A percentile compares a stretch with the other conserved stretches of the same genome.
phyloP scores from a whole-genome alignment of 176 grass and related monocot species.

The Stipa capillata region DNA sequence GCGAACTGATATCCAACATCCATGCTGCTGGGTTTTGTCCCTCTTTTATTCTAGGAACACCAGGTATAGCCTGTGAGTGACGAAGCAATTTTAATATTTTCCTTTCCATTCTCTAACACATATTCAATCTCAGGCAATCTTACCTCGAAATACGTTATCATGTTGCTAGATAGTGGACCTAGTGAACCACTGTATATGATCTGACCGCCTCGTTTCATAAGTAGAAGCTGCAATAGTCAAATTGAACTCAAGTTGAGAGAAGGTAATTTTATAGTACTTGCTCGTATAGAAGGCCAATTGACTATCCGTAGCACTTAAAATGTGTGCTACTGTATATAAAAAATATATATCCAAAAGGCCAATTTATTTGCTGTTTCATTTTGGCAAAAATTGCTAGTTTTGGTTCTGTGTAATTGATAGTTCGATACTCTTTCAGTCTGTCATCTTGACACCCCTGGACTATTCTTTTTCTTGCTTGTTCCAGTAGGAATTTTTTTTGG shows the following conservation, averaged over 20 bases:
- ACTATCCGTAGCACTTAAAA: background rate
- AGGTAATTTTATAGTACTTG: background rate
- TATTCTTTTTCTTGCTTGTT: background rate
- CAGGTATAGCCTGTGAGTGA: conserved; percentile 65
- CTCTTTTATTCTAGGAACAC: conserved; percentile 63
- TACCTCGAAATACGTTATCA: conserved; percentile 97
- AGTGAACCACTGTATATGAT: conserved; percentile 75
- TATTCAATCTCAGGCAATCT: conserved; percentile 7
- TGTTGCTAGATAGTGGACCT: conserved; percentile 63
- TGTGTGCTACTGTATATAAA: no score
- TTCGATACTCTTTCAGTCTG: background rate
- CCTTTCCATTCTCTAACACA: background rate
- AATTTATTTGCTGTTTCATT: background rate
- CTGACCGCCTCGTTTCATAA: conserved; percentile 94
- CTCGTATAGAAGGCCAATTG: background rate
- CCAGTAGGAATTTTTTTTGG: background rate
- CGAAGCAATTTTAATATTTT: conserved; percentile 11
- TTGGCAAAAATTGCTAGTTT: background rate
- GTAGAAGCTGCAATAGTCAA: conserved; percentile 53
- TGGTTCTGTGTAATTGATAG: background rate
- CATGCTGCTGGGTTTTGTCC: conserved; percentile 85
- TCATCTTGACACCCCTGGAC: background rate
- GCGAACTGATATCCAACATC: conserved; percentile 75
- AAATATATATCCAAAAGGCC: no score
- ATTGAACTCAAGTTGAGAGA: conserved; percentile 13